These are phyloP conservation scores for Phytophthora crassamura DNA, from an alignment of 352 stramenopile species.

Conservation along the genomic window DNA sequence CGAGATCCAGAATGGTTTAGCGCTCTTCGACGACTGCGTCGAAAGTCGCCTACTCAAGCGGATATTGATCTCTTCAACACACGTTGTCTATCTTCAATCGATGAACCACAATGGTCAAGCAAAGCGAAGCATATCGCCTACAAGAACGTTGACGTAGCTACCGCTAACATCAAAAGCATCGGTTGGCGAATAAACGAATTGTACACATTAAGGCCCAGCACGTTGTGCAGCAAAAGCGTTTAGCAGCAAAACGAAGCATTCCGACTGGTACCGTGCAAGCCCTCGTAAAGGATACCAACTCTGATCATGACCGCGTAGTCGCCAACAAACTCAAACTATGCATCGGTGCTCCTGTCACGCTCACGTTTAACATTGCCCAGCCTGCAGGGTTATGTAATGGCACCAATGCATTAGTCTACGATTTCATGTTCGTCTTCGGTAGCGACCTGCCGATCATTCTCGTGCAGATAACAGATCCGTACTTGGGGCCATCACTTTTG, in stretches of 20 bases:
- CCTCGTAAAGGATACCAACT: neutral
- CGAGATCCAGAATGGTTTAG: conserved; percentile 1
- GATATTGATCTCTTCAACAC: conserved; percentile 1
- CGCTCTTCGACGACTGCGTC: neutral
- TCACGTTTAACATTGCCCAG: too few species aligned
- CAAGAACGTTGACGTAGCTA: neutral
- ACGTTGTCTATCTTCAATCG: neutral
- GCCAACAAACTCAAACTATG: neutral
- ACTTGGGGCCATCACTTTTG: too few species aligned
- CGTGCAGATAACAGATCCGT: too few species aligned
- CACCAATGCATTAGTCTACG: too few species aligned
- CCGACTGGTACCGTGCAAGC: neutral
- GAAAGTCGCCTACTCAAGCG: neutral
- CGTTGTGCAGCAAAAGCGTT: neutral
- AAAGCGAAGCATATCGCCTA: neutral
- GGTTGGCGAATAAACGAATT: neutral
- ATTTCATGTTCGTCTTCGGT: too few species aligned
- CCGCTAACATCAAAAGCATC: neutral
- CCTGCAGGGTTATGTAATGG: too few species aligned
- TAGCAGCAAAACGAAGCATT: neutral
- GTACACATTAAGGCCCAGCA: neutral
- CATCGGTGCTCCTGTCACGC: neutral
- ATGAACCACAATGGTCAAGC: neutral
- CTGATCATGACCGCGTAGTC: neutral
- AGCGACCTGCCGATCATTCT: too few species aligned